phyloP scores from a whole-genome alignment of 2,329 filamentous ascomycete species.

The Alternaria ethzedia region DNA sequence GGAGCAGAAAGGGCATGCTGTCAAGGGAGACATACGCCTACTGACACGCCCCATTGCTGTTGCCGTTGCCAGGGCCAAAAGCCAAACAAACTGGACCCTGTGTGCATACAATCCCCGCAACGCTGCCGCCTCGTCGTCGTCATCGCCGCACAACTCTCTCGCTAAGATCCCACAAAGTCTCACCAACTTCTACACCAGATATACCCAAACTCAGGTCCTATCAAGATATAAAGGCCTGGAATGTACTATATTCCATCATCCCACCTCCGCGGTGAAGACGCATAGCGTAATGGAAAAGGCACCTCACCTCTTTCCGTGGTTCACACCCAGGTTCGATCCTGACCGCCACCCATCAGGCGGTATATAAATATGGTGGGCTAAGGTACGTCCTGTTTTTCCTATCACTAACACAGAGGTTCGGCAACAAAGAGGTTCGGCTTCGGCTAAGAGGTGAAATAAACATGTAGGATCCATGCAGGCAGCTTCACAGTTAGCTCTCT shows the following conservation, averaged over 20 bases:
- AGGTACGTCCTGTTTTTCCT: not conserved
- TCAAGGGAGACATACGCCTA: not conserved
- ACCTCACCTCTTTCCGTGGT: not conserved
- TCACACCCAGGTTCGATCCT: not conserved
- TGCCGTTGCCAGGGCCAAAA: not conserved
- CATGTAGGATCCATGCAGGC: not conserved
- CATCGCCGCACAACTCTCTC: not conserved
- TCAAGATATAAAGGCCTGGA: not conserved
- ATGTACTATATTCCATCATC: not conserved
- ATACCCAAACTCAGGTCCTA: not conserved
- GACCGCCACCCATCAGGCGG: not conserved
- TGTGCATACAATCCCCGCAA: not conserved
- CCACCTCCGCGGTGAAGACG: not conserved
- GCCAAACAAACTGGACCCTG: not conserved
- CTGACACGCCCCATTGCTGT: not conserved
- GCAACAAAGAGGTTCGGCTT: not conserved
- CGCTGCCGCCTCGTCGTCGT: not conserved
- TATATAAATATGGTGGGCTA: not conserved
- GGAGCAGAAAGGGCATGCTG: not conserved
- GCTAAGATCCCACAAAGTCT: not conserved
- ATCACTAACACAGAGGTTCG: not conserved
- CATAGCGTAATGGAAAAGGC: not conserved
- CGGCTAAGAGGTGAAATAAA: not conserved
- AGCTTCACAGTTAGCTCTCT: not conserved
- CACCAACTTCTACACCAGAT: not conserved